Evolutionary conservation across 148 eudicot genomes (phyloP).

Genomic region (Chenopodium berlandieri): DNA sequence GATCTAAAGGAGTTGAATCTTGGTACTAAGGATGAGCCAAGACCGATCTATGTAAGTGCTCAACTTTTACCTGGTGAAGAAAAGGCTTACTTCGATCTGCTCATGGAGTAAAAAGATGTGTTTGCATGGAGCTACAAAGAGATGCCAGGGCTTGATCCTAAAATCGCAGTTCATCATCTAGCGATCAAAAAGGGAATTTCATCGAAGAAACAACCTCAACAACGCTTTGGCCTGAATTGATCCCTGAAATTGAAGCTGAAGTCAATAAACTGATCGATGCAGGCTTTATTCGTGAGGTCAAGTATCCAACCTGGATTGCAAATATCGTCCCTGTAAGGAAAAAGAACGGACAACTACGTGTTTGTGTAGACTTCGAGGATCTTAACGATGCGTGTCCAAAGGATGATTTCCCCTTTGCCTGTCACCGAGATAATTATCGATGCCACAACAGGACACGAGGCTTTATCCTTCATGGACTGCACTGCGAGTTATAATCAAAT

Average conservation of each 20-base stretch:
- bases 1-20: background rate
- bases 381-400: too few relatives aligned
- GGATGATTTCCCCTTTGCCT: too few relatives aligned
- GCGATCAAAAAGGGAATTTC: too few relatives aligned
- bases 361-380: too few relatives aligned
- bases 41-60: background rate
- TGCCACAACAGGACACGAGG: background rate
- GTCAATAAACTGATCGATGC: too few relatives aligned
- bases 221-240: background rate
- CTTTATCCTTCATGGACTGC: constrained; percentile 12
- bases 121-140: constrained; percentile 18
- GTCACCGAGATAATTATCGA: constrained; percentile 3
- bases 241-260: too few relatives aligned
- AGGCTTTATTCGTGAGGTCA: too few relatives aligned
- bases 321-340: too few relatives aligned
- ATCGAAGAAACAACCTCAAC: too few relatives aligned
- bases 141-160: background rate
- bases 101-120: background rate
- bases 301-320: too few relatives aligned
- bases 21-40: background rate
- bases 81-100: background rate
- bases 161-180: too few relatives aligned
- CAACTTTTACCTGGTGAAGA: background rate
- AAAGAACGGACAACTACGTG: too few relatives aligned
- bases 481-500: constrained; percentile 1